These are phyloP conservation scores for Earliella scabrosa DNA, from an alignment of 1,284 basidiomycete genomes.

Conservation along the genomic window DNA sequence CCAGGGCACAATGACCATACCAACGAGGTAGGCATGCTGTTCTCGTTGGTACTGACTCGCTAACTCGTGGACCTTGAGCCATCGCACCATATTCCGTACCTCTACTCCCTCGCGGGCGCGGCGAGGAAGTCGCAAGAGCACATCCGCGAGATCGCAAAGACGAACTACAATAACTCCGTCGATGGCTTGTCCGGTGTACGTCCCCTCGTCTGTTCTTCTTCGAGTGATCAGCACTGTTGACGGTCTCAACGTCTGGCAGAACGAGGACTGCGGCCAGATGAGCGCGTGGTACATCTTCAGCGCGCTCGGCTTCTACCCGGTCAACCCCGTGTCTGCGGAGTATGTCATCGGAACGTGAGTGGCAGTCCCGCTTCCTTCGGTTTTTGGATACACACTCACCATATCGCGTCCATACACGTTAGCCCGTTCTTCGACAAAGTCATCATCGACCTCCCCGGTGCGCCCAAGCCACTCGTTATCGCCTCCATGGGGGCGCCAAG, in stretches of 20 bases:
- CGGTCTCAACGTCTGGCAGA: slow-evolving; percentile 53
- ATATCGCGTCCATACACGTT: not conserved
- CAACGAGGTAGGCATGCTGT: slow-evolving; percentile 65
- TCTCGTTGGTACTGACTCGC: not conserved
- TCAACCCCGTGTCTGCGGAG: slow-evolving; percentile 75
- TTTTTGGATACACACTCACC: not conserved
- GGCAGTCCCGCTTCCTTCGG: not conserved
- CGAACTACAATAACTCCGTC: slow-evolving; percentile 71
- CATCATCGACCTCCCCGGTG: slow-evolving; percentile 56
- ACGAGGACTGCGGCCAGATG: slow-evolving; percentile 92
- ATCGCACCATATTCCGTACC: slow-evolving; percentile 83
- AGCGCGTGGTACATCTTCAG: slow-evolving; percentile 87
- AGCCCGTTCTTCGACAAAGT: slow-evolving; percentile 74
- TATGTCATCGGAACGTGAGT: slow-evolving; percentile 74
- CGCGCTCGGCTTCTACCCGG: slow-evolving; percentile 84
- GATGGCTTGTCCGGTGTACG: slow-evolving; percentile 69
- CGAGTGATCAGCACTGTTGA: not conserved
- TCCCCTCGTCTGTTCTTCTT: slow-evolving; percentile 1
- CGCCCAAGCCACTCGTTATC: slow-evolving; percentile 49
- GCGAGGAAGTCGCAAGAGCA: slow-evolving; percentile 72
- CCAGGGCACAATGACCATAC: slow-evolving; percentile 79
- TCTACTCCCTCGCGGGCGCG: slow-evolving; percentile 74
- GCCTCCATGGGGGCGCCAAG: slow-evolving; percentile 54
- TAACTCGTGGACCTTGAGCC: slow-evolving; percentile 46
- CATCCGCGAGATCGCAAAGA: slow-evolving; percentile 66